phyloP scores from a whole-genome alignment of 352 stramenopile genomes.

The Saprolegnia diclina region DNA sequence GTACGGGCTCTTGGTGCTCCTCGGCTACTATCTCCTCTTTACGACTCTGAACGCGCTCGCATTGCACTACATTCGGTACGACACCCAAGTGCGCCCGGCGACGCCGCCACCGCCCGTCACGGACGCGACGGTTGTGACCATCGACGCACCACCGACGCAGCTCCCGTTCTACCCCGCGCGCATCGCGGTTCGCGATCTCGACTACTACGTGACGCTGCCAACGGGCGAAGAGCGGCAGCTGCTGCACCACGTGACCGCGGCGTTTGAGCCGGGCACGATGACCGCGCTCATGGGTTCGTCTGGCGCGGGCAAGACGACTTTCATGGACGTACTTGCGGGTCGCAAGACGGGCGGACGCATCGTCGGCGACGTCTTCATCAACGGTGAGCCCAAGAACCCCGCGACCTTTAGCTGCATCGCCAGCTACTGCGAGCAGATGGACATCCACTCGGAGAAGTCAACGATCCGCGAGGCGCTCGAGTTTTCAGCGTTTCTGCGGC shows the following conservation, averaged over 20 bases:
- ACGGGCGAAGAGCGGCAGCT: conserved; percentile 51
- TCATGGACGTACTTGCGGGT: conserved; percentile 70
- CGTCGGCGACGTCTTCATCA: conserved; percentile 80
- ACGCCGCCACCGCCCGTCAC: background rate
- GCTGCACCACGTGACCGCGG: conserved; percentile 38
- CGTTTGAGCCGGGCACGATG: conserved; percentile 55
- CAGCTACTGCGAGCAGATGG: conserved; percentile 91
- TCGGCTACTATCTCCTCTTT: conserved; percentile 44
- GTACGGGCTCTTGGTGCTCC: conserved; percentile 38
- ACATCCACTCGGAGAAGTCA: conserved; percentile 73
- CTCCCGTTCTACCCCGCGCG: conserved; percentile 42
- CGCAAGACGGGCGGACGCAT: conserved; percentile 68
- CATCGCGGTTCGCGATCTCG: conserved; percentile 44
- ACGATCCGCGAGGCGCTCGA: conserved; percentile 87
- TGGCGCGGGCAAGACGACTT: conserved; percentile 53
- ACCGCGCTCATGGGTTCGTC: conserved; percentile 71
- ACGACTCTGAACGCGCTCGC: conserved; percentile 40
- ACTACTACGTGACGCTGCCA: conserved; percentile 58
- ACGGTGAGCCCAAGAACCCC: conserved; percentile 77
- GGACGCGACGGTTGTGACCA: background rate
- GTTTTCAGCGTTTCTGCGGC: conserved; percentile 85
- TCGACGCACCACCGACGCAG: conserved; percentile 9
- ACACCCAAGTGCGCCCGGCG: conserved; percentile 30
- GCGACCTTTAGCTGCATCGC: conserved; percentile 80
- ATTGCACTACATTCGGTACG: conserved; percentile 48